A percentile compares a stretch with the other conserved stretches of the same genome.
Evolutionary conservation across 1,139 yeast genomes (phyloP).

Genomic region (Yamadazyma buinensis): DNA sequence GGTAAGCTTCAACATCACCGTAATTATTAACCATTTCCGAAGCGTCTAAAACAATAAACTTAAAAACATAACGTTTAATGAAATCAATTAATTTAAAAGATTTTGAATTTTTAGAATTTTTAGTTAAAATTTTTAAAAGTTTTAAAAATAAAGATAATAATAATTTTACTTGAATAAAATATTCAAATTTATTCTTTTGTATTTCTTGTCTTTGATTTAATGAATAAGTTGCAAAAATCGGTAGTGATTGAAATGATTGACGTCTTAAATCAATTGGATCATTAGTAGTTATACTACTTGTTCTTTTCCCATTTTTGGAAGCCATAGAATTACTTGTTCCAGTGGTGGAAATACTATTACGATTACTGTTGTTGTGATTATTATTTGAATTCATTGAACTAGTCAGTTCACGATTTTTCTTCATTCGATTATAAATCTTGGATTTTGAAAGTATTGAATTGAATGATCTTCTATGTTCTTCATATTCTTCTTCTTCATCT

Average conservation of each 20-base stretch:
- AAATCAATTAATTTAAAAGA: conserved; percentile 33
- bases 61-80: conserved; percentile 32
- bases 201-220: conserved; percentile 29
- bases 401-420: conserved; percentile 38
- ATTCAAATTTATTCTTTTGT: conserved; percentile 33
- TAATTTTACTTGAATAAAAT: conserved; percentile 28
- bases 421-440: conserved; percentile 34
- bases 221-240: conserved; percentile 13
- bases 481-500: conserved; percentile 11
- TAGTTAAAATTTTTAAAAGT: conserved; percentile 11
- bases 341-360: conserved; percentile 19
- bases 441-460: conserved; percentile 36
- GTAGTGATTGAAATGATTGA: conserved; percentile 8
- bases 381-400: conserved; percentile 27
- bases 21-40: conserved; percentile 37
- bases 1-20: conserved; percentile 24
- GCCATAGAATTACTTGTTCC: conserved; percentile 9
- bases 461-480: conserved; percentile 20
- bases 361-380: conserved; percentile 10
- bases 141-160: conserved; percentile 17
- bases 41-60: conserved; percentile 37
- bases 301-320: conserved; percentile 9
- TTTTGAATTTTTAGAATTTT: conserved; percentile 14
- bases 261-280: conserved; percentile 9
- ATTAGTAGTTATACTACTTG: conserved; percentile 9